Conservation (phyloP, 2,329 filamentous ascomycete genomes). For the Sarocladium brachiariae region DNA sequence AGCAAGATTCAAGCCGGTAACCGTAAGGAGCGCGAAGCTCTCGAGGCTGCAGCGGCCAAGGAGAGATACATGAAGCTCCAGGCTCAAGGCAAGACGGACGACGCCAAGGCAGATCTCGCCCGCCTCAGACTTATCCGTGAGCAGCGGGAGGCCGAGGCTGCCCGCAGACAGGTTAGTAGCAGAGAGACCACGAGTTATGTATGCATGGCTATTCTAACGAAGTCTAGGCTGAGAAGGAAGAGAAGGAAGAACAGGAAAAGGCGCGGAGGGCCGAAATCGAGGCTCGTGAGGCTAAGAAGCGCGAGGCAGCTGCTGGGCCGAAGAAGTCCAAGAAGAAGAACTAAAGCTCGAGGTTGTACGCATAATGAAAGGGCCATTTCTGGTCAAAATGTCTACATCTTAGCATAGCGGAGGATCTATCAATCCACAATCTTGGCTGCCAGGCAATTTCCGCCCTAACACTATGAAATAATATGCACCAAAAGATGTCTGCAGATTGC, state of each 20-base stretch:
- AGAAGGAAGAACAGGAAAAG: constrained; percentile 45
- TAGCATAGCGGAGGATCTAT: constrained; percentile 7
- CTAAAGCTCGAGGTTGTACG: constrained; percentile 15
- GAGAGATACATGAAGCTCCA: constrained; percentile 89
- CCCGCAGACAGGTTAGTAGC: constrained; percentile 64
- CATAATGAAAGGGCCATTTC: background rate
- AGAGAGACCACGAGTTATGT: background rate
- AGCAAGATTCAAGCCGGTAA: constrained; percentile 41
- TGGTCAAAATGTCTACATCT: background rate
- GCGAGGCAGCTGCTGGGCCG: constrained; percentile 43
- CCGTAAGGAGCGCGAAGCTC: constrained; percentile 57
- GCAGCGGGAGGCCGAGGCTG: constrained; percentile 77
- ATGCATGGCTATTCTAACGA: constrained; percentile 18
- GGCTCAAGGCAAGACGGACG: constrained; percentile 91
- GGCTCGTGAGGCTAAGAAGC: constrained; percentile 48
- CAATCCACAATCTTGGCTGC: background rate
- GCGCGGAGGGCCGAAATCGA: constrained; percentile 44
- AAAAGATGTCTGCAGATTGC: no score
- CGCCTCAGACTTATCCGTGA: constrained; percentile 75
- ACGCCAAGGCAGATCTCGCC: constrained; percentile 84
- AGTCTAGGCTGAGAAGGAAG: constrained; percentile 52
- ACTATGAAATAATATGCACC: no score
- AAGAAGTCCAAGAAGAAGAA: constrained; percentile 45
- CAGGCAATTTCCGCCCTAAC: no score
- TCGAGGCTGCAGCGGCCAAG: constrained; percentile 81